Base-by-base conservation (phyloP, 2,329 filamentous ascomycete species). In the Aspergillus udagawae region DNA sequence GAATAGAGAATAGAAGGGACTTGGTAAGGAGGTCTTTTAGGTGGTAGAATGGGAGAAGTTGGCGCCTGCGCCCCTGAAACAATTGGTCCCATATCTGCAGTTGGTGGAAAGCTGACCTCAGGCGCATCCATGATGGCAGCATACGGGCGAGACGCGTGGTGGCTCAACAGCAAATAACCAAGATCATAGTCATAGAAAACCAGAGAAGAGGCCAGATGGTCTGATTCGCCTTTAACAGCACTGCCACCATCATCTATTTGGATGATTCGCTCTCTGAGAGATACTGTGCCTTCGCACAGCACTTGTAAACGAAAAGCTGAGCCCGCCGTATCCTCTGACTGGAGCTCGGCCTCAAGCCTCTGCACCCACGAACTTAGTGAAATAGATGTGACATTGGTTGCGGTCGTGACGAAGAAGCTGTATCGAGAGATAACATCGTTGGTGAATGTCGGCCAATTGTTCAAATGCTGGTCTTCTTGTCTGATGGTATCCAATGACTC, bases 371-470 rank as follows among this genome's bases (percentile, higher is more conserved):
- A 76, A 48, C 78, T 75, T 51, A 87, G 70, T 3, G 82, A 84
- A 35, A 87, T 67, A 58, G 76, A 83, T 58, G 76, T 80, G 4
- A 87, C 78, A 25, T 80, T 83, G 7, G 71, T 77, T 17, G 77
- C 70, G 25, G 81, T 80, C 1, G 84, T 85, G 29, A 85, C 77
- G 63, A 85, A 86, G 59, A 87, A 80, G 17, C 79, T 80, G 65
- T 87, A 85, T 32, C 80, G 78, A 49, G 82, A 83, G 38, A 76
- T 74, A 2, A 80, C 70, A 62, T 86, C 84, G 20, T 74, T 67
- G 0, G 83, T 85, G 63, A 87, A 84, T 3, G 78, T 80, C 14
- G 84, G 82, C 72, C 78, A 83, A 41, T 70, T 71, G 41, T 65
- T 58, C 47, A 54, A 20, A 51, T 67, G 53, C 49, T 60, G 58